Conservation (phyloP, 1,139 yeast species). For the Zhuliangozyma parablackwelliae region DNA sequence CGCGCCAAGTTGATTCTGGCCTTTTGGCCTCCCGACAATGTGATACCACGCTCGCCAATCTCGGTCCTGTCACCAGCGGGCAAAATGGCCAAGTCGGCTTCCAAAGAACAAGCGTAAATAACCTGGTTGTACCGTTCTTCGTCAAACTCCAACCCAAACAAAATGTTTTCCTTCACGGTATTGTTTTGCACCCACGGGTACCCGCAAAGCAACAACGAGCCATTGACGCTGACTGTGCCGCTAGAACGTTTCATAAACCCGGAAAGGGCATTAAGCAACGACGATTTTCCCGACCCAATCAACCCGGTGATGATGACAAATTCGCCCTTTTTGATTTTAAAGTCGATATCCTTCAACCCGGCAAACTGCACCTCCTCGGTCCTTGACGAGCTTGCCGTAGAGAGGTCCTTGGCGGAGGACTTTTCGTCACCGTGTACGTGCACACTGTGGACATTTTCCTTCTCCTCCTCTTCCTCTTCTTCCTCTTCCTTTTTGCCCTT, state of each 20-base stretch:
- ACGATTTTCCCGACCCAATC: conserved; percentile 71
- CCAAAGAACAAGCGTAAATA: conserved; percentile 33
- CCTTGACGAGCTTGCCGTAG: conserved; percentile 1
- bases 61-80: conserved; percentile 45
- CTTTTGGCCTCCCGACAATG: conserved; percentile 48
- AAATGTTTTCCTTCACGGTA: conserved; percentile 37
- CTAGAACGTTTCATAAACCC: conserved; percentile 49
- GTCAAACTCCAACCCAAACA: conserved; percentile 28
- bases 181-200: conserved; percentile 47
- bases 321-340: conserved; percentile 41
- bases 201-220: conserved; percentile 44
- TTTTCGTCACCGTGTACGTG: conserved; percentile 5
- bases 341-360: conserved; percentile 16
- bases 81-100: conserved; percentile 32
- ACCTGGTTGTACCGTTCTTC: conserved; percentile 24
- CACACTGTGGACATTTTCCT: conserved; percentile 1
- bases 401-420: conserved; percentile 5
- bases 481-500: conserved; percentile 7
- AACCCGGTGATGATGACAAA: conserved; percentile 68
- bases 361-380: conserved; percentile 6
- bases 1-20: conserved; percentile 45
- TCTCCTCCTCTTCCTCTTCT: not conserved
- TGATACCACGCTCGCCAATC: conserved; percentile 47
- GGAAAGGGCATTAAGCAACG: conserved; percentile 50
- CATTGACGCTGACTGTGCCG: conserved; percentile 39